phyloP scores from a whole-genome alignment of 768 basidiomycete species.

The Tylopilus felleus region DNA sequence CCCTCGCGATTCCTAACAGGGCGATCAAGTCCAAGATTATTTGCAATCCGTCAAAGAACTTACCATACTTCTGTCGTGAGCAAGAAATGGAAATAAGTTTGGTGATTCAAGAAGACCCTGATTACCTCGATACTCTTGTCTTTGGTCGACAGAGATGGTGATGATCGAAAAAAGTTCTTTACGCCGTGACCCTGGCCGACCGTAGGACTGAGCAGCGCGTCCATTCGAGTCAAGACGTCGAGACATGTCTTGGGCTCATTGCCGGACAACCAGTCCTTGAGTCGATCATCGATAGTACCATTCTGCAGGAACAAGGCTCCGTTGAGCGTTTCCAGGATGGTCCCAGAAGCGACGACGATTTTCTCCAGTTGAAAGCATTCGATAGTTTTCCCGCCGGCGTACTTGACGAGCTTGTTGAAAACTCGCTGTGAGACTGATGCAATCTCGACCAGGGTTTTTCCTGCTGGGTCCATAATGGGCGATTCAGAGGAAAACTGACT shows the following conservation, averaged over 20 bases:
- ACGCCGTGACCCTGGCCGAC: no score
- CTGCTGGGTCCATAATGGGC: no score
- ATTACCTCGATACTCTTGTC: constrained; percentile 3
- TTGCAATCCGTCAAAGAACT: background rate
- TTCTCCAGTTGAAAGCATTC: constrained; percentile 1
- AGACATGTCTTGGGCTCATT: constrained; percentile 4
- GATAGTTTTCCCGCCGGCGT: background rate
- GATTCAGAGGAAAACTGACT: no score
- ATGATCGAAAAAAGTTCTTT: background rate
- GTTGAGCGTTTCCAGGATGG: constrained; percentile 5
- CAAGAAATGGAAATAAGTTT: constrained; percentile 11
- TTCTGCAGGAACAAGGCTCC: background rate
- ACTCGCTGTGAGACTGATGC: no score
- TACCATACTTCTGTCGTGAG: constrained; percentile 12
- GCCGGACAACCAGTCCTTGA: constrained; percentile 7
- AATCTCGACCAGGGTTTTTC: no score
- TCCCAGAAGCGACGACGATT: background rate
- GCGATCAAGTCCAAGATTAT: background rate
- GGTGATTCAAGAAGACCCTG: background rate
- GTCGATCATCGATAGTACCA: constrained; percentile 1
- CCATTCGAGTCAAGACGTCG: constrained; percentile 9
- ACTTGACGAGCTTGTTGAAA: no score
- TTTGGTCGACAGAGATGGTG: background rate
- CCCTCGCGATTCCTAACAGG: background rate
- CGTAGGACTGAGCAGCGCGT: background rate